Conservation (phyloP, 2,329 filamentous ascomycete species). For the Colletotrichum lindemuthianum region DNA sequence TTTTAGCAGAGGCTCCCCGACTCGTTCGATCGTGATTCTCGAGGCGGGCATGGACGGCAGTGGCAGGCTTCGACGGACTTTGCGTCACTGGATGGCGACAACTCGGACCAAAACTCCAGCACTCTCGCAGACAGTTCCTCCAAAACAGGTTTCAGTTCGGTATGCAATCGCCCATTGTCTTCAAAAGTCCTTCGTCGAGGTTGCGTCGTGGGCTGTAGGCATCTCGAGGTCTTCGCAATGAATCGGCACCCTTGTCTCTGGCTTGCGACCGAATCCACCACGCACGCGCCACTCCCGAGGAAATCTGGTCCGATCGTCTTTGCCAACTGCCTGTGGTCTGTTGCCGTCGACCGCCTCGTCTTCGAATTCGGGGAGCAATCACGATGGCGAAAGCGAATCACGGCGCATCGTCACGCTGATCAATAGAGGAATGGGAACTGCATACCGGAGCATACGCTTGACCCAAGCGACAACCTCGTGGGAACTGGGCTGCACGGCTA, state of each 20-base stretch:
- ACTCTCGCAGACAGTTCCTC: no score
- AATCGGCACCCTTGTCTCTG: conserved; percentile 4
- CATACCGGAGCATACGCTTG: conserved; percentile 92
- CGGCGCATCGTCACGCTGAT: conserved; percentile 4
- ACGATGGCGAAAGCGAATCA: not conserved
- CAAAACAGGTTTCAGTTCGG: not conserved
- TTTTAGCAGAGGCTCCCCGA: conserved; percentile 6
- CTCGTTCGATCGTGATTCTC: conserved; percentile 2
- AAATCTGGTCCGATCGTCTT: not conserved
- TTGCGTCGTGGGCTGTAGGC: not conserved
- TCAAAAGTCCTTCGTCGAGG: not conserved
- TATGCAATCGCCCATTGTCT: not conserved
- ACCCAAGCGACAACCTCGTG: conserved; percentile 99
- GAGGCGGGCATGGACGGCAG: conserved; percentile 10
- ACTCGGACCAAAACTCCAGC: no score
- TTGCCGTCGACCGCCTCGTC: not conserved
- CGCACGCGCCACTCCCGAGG: not conserved
- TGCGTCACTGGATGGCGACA: not conserved
- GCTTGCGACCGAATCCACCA: not conserved
- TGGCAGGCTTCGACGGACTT: not conserved
- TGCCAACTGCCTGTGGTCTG: no score
- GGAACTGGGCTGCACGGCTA: conserved; percentile 53
- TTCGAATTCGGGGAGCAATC: conserved; percentile 14
- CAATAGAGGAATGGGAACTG: conserved; percentile 11
- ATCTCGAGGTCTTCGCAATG: not conserved